These are phyloP conservation scores for Globisporangium spinosum DNA, from an alignment of 352 stramenopile species.

Conservation along the genomic window DNA sequence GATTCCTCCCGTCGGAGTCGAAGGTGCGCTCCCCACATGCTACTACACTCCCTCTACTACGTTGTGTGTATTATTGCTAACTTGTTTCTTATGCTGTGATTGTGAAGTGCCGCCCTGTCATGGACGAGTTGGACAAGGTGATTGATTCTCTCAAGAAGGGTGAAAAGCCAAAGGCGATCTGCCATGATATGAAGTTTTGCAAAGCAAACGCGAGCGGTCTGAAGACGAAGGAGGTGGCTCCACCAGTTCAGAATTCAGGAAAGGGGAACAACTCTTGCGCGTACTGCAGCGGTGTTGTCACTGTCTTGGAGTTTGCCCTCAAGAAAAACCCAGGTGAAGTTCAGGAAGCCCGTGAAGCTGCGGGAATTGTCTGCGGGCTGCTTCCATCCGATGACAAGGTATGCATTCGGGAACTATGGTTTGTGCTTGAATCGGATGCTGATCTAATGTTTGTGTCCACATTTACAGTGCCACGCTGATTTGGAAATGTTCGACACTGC, in stretches of 20 bases:
- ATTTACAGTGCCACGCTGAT: constrained; percentile 50
- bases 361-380: constrained; percentile 62
- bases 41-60: background rate
- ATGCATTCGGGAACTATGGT: constrained; percentile 4
- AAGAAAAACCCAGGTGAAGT: constrained; percentile 56
- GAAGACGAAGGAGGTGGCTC: background rate
- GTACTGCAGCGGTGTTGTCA: constrained; percentile 65
- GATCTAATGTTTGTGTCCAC: background rate
- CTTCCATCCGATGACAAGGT: constrained; percentile 61
- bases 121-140: constrained; percentile 56
- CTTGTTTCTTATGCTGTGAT: constrained; percentile 14
- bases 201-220: background rate
- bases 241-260: background rate
- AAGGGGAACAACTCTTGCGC: constrained; percentile 42
- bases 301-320: constrained; percentile 54
- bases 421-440: background rate
- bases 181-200: constrained; percentile 65
- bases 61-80: constrained; percentile 13
- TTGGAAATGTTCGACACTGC: constrained; percentile 66
- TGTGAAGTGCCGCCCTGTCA: constrained; percentile 54
- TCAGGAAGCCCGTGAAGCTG: constrained; percentile 53
- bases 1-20: constrained; percentile 47
- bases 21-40: constrained; percentile 36
- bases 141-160: constrained; percentile 66
- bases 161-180: constrained; percentile 54